phyloP scores from a whole-genome alignment of 163 green algal species.

The Picocystis sp. region DNA sequence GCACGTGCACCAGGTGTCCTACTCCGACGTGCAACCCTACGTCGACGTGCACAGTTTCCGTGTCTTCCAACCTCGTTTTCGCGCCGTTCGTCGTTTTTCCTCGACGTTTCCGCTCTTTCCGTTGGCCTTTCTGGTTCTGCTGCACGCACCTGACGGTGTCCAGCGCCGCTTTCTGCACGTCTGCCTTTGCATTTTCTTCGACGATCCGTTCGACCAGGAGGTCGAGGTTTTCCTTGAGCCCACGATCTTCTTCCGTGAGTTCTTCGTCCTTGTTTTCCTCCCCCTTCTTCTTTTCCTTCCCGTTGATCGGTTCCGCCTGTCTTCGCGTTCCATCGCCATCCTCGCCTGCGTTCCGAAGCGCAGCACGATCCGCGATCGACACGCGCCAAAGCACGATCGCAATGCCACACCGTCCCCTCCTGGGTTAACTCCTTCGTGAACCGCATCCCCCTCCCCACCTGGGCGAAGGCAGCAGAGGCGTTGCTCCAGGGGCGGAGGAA shows the following conservation, averaged over 20 bases:
- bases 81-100: not conserved
- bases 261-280: slow-evolving; percentile 35
- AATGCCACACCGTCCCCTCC: no score
- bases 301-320: slow-evolving; percentile 16
- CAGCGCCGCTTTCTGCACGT: slow-evolving; percentile 49
- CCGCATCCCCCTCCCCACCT: no score
- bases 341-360: not conserved
- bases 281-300: slow-evolving; percentile 12
- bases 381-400: no score
- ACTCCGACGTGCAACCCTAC: not conserved
- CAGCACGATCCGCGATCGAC: no score
- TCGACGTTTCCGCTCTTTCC: not conserved
- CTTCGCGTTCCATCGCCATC: not conserved
- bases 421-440: no score
- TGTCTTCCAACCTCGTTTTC: not conserved
- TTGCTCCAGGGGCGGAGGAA: no score
- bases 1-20: not conserved
- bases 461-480: no score
- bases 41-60: not conserved
- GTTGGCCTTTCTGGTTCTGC: not conserved
- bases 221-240: slow-evolving; percentile 83
- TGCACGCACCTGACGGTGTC: slow-evolving; percentile 27
- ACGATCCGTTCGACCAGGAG: slow-evolving; percentile 58
- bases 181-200: slow-evolving; percentile 35
- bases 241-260: slow-evolving; percentile 81